A percentile compares a stretch with the other conserved stretches of the same genome.
Conservation (phyloP, 2,329 filamentous ascomycete species). For the Aureobasidium sp. region DNA sequence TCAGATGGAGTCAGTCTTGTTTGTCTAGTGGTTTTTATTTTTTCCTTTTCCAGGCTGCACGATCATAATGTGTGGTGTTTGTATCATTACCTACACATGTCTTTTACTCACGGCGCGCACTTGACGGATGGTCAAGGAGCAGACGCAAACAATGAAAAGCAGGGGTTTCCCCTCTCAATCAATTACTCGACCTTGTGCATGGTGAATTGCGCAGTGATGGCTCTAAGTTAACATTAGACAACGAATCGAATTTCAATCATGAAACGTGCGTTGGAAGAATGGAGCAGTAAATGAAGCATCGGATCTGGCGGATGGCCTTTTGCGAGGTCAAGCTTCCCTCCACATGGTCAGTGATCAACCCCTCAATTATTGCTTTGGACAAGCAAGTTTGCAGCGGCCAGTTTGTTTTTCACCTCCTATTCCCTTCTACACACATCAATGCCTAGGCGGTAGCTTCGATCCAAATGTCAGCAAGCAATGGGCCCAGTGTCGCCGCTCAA, state of each 20-base stretch:
- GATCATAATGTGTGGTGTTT: slow-evolving; percentile 12
- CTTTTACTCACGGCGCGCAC: slow-evolving; percentile 6
- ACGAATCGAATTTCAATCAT: not conserved
- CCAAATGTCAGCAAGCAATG: slow-evolving; percentile 9
- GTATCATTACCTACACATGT: slow-evolving; percentile 13
- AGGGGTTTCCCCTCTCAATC: not conserved
- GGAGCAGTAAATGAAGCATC: not conserved
- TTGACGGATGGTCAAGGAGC: slow-evolving; percentile 9
- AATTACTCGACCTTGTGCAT: not conserved
- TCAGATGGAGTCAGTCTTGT: not conserved
- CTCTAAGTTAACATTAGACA: not conserved
- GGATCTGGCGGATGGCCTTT: not conserved
- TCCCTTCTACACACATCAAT: not conserved
- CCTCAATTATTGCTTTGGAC: slow-evolving; percentile 2
- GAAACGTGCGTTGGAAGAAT: not conserved
- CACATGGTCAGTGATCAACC: not conserved
- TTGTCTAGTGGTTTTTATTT: slow-evolving; percentile 1
- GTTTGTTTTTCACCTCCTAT: not conserved
- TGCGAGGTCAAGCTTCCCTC: not conserved
- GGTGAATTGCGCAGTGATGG: not conserved
- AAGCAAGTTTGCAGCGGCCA: not conserved
- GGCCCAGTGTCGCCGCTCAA: not conserved
- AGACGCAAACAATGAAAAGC: slow-evolving; percentile 6
- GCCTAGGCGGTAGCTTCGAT: slow-evolving; percentile 7
- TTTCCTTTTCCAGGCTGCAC: not conserved